Conservation (phyloP, 192 early-diverging fungal species). For the Gamsiella multidivaricata region DNA sequence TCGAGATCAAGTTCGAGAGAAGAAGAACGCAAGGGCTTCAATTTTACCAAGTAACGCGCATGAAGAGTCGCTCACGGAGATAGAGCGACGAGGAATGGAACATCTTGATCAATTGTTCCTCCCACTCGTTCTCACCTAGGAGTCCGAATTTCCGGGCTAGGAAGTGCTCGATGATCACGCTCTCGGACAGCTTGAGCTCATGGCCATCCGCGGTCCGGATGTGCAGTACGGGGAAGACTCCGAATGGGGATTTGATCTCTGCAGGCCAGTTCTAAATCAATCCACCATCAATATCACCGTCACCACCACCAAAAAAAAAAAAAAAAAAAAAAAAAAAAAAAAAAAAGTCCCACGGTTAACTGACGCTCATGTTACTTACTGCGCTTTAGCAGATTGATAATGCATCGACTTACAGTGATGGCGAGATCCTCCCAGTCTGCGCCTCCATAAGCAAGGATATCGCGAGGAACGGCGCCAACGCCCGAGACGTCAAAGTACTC, state of each 20-base stretch:
- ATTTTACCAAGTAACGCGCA: constrained; percentile 32
- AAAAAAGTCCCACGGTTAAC: background rate
- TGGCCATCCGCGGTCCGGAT: constrained; percentile 23
- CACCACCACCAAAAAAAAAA: background rate
- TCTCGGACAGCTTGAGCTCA: constrained; percentile 12
- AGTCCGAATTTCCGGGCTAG: constrained; percentile 41
- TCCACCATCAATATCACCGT: too few relatives aligned
- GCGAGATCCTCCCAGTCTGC: constrained; percentile 30
- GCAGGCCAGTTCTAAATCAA: constrained; percentile 39
- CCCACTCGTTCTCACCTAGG: constrained; percentile 46
- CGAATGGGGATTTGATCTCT: constrained; percentile 20
- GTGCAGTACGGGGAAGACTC: constrained; percentile 33
- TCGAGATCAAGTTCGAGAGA: too few relatives aligned
- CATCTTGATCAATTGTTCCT: constrained; percentile 37
- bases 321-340: background rate
- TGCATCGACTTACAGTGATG: constrained; percentile 15
- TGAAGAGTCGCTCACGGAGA: constrained; percentile 26
- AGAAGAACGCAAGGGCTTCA: background rate
- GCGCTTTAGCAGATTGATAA: too few relatives aligned
- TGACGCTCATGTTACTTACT: too few relatives aligned
- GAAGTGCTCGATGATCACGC: constrained; percentile 24
- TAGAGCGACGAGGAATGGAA: constrained; percentile 25
- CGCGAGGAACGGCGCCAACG: constrained; percentile 15
- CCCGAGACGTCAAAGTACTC: constrained; percentile 24
- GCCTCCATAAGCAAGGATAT: constrained; percentile 28